Conservation (phyloP, 345 rosid genomes). For the Draba incana region DNA sequence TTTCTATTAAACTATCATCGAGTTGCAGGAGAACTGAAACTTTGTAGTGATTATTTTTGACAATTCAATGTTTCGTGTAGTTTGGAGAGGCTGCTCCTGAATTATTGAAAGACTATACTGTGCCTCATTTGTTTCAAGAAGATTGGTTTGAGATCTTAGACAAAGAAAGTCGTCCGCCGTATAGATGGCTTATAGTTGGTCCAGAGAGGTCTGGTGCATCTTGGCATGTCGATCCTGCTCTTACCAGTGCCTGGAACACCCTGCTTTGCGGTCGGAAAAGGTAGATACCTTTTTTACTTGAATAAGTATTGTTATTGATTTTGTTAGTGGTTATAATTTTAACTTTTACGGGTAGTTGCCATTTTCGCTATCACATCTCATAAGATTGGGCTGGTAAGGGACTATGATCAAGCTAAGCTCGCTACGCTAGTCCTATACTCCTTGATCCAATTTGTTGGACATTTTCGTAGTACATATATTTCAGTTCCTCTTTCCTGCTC, state of each 20-base stretch:
- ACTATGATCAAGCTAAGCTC: neutral
- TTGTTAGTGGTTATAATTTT: neutral
- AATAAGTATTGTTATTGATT: neutral
- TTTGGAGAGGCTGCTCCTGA: conserved; percentile 84
- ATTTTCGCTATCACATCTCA: neutral
- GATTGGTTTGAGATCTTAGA: conserved; percentile 83
- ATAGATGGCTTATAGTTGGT: conserved; percentile 92
- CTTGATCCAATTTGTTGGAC: conserved; percentile 1
- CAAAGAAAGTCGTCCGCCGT: conserved; percentile 76
- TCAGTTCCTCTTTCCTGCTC: neutral
- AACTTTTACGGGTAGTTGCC: neutral
- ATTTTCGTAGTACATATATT: neutral
- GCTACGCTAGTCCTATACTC: conserved; percentile 1
- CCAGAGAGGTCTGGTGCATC: conserved; percentile 99
- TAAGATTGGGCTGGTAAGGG: neutral
- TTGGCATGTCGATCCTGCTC: conserved; percentile 99
- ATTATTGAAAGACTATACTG: conserved; percentile 77
- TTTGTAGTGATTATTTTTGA: conserved; percentile 5
- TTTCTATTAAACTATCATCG: conserved; percentile 11
- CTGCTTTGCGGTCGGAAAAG: conserved; percentile 92
- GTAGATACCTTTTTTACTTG: conserved; percentile 41
- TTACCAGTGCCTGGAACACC: conserved; percentile 98
- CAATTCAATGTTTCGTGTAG: conserved; percentile 50
- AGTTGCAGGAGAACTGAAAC: conserved; percentile 8
- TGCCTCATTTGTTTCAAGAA: conserved; percentile 86